Base-by-base conservation (phyloP, 1,284 basidiomycete species). In the Fomitopsis schrenkii region DNA sequence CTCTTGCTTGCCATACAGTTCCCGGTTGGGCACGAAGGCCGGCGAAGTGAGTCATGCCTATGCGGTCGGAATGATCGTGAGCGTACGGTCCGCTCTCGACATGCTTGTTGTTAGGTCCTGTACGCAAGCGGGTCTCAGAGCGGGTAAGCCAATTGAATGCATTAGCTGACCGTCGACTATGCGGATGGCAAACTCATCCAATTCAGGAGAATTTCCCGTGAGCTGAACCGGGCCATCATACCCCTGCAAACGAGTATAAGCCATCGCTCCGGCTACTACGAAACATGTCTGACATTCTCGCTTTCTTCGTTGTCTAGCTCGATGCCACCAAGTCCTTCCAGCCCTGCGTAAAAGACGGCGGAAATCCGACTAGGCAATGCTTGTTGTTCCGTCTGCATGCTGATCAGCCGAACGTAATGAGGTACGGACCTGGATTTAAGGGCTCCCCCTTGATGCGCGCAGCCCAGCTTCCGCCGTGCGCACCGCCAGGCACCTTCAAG, bases 381-480 rank as follows among this genome's bases (percentile, higher is more conserved):
- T 85, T 64, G 14, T 28, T 15, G 61, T 56, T 58, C 63, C 40
- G 46, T 52, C 53, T 45, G 41, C 38, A 33, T 50, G 52, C 40
- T 53, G 40, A 52, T 58, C 28, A 19, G 41, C 14, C 22, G 48
- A 12, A 46, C 44, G 41, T 12, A 19, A n/a, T 22, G n/a, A 60
- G 54, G 48, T 33, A 73, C 82, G 62, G 63, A 93, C 92, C 76
- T 63, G 78, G 72, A 63, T 91, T 79, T 26, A 97, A 79, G 19
- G 94, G 91, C 69, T 87, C 83, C 19, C 95, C 95, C 69, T 88
- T 90, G 63, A 98, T 83, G 57, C 96, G 85, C 5, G 88, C 91
- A 67, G 90, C 94, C 95, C 95, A 98, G 73, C 90, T 93, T 17
- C 93, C 93, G 7, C 94, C 93, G 71, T 90, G 83, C 28, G 83